These are phyloP conservation scores for Moniliella sp. DNA, from an alignment of 1,284 basidiomycete genomes.

Conservation along the genomic window DNA sequence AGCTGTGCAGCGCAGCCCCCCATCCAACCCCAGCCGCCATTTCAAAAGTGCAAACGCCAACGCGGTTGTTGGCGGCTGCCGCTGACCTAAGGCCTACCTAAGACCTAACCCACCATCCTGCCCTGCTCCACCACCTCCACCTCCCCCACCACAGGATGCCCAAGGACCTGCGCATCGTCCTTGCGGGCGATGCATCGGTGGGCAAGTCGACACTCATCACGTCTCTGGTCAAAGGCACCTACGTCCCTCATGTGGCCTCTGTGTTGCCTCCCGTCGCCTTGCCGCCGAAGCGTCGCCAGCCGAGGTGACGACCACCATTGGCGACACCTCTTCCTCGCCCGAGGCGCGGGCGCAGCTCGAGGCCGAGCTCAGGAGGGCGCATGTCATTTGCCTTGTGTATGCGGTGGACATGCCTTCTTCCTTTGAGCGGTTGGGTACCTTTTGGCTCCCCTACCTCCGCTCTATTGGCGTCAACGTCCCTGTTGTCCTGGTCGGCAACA, in stretches of 20 bases:
- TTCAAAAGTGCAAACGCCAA: too few relatives aligned
- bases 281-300: conserved; percentile 27
- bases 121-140: too few relatives aligned
- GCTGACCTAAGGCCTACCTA: too few relatives aligned
- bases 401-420: conserved; percentile 82
- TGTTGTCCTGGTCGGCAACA: conserved; percentile 90
- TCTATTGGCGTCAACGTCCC: conserved; percentile 76
- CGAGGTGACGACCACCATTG: conserved; percentile 28
- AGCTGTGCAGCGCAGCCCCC: too few relatives aligned
- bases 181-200: conserved; percentile 67
- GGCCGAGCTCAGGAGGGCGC: conserved; percentile 78
- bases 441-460: conserved; percentile 91
- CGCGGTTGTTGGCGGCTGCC: too few relatives aligned
- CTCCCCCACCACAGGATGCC: too few relatives aligned
- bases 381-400: conserved; percentile 88
- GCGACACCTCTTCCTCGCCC: conserved; percentile 41
- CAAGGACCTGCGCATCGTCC: conserved; percentile 70
- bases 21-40: too few relatives aligned
- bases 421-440: conserved; percentile 90
- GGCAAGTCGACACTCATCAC: conserved; percentile 27
- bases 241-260: conserved; percentile 55
- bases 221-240: conserved; percentile 56
- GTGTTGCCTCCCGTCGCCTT: conserved; percentile 28
- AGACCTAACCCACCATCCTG: too few relatives aligned
- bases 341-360: conserved; percentile 69